Conservation (phyloP, 352 stramenopile species). For the Phytophthora sansomeana region DNA sequence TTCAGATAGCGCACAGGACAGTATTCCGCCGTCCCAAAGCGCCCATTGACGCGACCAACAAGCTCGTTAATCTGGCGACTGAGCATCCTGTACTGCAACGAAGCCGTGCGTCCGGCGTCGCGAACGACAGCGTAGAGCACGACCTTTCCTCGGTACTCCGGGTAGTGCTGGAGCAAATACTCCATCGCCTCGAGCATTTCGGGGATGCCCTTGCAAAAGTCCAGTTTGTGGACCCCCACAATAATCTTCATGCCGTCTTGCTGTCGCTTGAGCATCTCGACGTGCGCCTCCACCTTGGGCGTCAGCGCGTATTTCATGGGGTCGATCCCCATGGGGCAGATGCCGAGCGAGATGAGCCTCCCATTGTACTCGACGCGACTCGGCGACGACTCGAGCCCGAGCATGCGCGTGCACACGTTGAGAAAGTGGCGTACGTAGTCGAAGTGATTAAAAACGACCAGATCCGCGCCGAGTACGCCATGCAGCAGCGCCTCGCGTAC, state of each 20-base stretch:
- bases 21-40: slow-evolving; percentile 90
- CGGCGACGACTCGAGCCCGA: slow-evolving; percentile 86
- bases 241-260: slow-evolving; percentile 82
- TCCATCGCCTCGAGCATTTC: slow-evolving; percentile 92
- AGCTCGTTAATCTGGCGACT: slow-evolving; percentile 92
- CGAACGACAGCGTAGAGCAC: slow-evolving; percentile 95
- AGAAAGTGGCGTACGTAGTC: slow-evolving; percentile 92
- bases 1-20: slow-evolving; percentile 91
- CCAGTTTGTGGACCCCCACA: slow-evolving; percentile 80
- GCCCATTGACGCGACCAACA: slow-evolving; percentile 89
- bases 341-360: slow-evolving; percentile 85
- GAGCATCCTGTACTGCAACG: slow-evolving; percentile 81
- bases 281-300: slow-evolving; percentile 56
- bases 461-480: slow-evolving; percentile 84
- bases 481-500: slow-evolving; percentile 79
- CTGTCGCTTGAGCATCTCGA: slow-evolving; percentile 60
- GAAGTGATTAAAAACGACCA: slow-evolving; percentile 92
- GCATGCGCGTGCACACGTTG: slow-evolving; percentile 86
- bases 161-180: slow-evolving; percentile 89
- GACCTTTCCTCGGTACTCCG: slow-evolving; percentile 93
- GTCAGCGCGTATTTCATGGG: slow-evolving; percentile 84
- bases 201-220: slow-evolving; percentile 89
- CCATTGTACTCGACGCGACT: slow-evolving; percentile 90
- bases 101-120: slow-evolving; percentile 67
- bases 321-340: slow-evolving; percentile 92